Base-by-base conservation (phyloP, 495 filamentous ascomycete species). In the Aspergillus coremiiformis region DNA sequence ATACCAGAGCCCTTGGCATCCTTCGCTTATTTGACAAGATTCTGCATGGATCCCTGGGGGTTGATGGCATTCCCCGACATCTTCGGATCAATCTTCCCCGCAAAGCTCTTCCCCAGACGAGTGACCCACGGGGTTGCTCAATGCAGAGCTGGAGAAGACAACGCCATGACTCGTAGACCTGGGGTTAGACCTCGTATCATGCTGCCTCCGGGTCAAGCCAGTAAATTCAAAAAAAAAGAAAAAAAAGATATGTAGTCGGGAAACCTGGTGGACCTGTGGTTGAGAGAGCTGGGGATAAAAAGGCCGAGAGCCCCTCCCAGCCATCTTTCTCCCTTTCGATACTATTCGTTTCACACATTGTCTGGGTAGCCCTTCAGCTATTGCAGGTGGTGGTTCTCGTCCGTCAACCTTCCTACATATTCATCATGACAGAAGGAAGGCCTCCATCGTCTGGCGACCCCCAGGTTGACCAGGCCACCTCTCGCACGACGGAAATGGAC, bases 401-500 rank as follows among this genome's bases (percentile, higher is more conserved):
- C 33, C 9, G 23, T 39, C 10, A 20, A 10, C 19, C 35, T 39
- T 0, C 6, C 6, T 53, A 8, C 44, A 41, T 48, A 14, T 41
- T 42, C 11, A 21, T 15, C 51, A 53, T 53, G 51, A 43, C 43
- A 14, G 19, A 47, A 22, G 51, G 39, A 26, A 19, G 29, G 8
- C 21, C 32, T 15, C 29, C 42, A 2, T 39, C 50, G 19, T 22
- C 39, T 29, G 27, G 22, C 5, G 42, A 45, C 15, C 12, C 14
- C 43, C 30, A 39, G 15, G 44, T 44, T 5, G 39, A 44, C 20
- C 27, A 37, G 19, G 26, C 19, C 15, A n/a, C 39, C 20, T 7
- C 19, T n/a, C 49, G 19, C 23, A 21, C 39, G 2, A 19, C 32
- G 10, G 50, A 39, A 29, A 47, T 47, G 41, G 30, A 30, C 5